Conservation (phyloP, 2,329 filamentous ascomycete genomes). For the Neocucurbitaria cava region DNA sequence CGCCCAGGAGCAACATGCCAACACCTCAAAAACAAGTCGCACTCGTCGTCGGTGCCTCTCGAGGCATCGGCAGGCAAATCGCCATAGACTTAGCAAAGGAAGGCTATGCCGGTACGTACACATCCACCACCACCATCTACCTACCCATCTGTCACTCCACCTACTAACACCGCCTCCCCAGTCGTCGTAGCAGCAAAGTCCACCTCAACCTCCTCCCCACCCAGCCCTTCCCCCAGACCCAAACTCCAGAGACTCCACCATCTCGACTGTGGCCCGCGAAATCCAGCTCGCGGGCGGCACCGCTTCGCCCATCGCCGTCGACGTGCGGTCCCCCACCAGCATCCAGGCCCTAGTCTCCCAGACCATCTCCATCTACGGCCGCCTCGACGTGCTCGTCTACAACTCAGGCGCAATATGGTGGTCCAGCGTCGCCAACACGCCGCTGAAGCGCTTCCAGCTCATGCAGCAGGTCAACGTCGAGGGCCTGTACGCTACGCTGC, state of each 20-base stretch:
- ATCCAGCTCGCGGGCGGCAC: conserved; percentile 70
- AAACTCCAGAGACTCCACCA: conserved; percentile 76
- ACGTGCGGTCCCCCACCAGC: conserved; percentile 70
- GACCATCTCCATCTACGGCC: conserved; percentile 65
- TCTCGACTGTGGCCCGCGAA: conserved; percentile 79
- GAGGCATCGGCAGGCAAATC: conserved; percentile 82
- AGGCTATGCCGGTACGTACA: conserved; percentile 69
- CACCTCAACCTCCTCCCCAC: conserved; percentile 66
- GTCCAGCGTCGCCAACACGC: conserved; percentile 75
- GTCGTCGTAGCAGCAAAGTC: conserved; percentile 82
- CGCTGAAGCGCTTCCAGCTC: conserved; percentile 74
- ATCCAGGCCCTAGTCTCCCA: conserved; percentile 65
- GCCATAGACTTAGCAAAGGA: conserved; percentile 77
- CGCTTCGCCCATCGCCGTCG: conserved; percentile 71
- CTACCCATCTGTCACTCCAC: background rate
- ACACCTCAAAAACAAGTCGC: conserved; percentile 61
- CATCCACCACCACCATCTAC: background rate
- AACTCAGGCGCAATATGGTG: conserved; percentile 89
- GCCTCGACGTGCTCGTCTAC: conserved; percentile 78
- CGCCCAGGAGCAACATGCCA: conserved; percentile 9
- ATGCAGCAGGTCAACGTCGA: conserved; percentile 62
- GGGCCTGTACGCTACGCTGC: conserved; percentile 76
- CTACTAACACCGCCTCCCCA: conserved; percentile 42
- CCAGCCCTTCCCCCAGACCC: conserved; percentile 73
- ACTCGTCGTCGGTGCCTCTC: conserved; percentile 75